Base-by-base conservation (phyloP, 306 rosid genomes). In the Ceratonia siliqua region DNA sequence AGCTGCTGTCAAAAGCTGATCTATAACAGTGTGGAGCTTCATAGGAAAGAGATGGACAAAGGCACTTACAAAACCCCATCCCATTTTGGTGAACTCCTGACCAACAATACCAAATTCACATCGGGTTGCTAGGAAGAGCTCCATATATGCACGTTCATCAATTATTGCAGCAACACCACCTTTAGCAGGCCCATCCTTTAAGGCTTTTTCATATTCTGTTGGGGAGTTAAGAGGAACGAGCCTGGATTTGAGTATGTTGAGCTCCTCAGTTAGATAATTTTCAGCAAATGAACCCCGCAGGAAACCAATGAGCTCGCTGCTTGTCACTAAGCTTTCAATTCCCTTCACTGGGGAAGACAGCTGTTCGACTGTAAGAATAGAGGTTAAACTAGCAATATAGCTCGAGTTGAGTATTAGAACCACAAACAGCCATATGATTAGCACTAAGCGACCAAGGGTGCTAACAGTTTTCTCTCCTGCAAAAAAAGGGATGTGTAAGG, bases 21-120 rank as follows among this genome's bases (percentile, higher is more conserved):
- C 49, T 45, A 11, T 27, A 27, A 27, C 8, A 42, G 1, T 8
- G 8, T 14, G 41, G 57, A 56, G 8, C 41, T 38, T 54, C 11
- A 42, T 2, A 56, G 20, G 28, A 2, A 58, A 58, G 14, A 20
- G 58, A 49, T 7, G n/a, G 25, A 39, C 18, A 2, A 0, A 66
- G 46, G 43, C 33, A 85, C 97, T 89, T 85, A 92, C 97, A 86
- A 87, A 91, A 61, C 97, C 97, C 97, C 97, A 92, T 3, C 96
- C 93, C 33, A 83, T 86, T 85, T 85, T 92, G 81, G 96, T 92
- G 89, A 92, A 92, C 80, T 92, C 91, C 82, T 85, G 93, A 70
- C 96, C 97, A 30, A 89, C 88, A 63, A 92, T 81, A 49, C 97
- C 87, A 74, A 75, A 92, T 32, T 92, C 88, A 33, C 96, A 92